These are phyloP conservation scores for Ophiocordyceps camponoti-rufipedis DNA, from an alignment of 2,329 filamentous ascomycete genomes.

Conservation along the genomic window DNA sequence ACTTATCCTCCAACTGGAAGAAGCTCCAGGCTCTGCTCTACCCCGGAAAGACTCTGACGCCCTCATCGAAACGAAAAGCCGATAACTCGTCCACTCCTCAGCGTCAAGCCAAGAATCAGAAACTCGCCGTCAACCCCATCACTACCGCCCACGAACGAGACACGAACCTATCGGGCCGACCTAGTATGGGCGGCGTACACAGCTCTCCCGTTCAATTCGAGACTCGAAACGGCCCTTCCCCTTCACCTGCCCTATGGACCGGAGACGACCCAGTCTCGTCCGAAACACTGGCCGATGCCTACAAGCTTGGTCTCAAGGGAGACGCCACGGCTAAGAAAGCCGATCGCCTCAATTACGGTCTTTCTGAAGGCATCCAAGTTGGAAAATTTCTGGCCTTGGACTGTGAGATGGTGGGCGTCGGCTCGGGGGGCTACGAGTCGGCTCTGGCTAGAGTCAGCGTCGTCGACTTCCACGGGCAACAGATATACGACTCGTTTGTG, in stretches of 20 bases:
- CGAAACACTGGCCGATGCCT: slow-evolving; percentile 42
- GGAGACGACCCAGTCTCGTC: slow-evolving; percentile 42
- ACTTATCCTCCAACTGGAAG: slow-evolving; percentile 59
- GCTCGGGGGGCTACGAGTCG: slow-evolving; percentile 49
- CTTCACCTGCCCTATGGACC: slow-evolving; percentile 40
- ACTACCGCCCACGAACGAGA: not conserved
- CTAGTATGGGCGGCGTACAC: slow-evolving; percentile 36
- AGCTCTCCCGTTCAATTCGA: slow-evolving; percentile 25
- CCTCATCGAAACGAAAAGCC: slow-evolving; percentile 24
- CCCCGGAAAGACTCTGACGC: slow-evolving; percentile 20
- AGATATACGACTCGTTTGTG: slow-evolving; percentile 90
- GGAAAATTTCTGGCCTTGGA: slow-evolving; percentile 89
- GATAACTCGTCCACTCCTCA: slow-evolving; percentile 9
- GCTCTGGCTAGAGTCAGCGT: slow-evolving; percentile 73
- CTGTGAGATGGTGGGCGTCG: slow-evolving; percentile 95
- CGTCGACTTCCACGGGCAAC: slow-evolving; percentile 83
- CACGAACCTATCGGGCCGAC: not conserved
- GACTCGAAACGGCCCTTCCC: slow-evolving; percentile 22
- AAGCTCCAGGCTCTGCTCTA: slow-evolving; percentile 48
- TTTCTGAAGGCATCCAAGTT: slow-evolving; percentile 42
- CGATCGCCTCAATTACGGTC: slow-evolving; percentile 44
- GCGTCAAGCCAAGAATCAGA: slow-evolving; percentile 9
- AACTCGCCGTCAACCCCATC: slow-evolving; percentile 7
- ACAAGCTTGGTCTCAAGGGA: slow-evolving; percentile 33
- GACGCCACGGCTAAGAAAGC: slow-evolving; percentile 26